Evolutionary conservation across 208 protist genomes (phyloP), one percentile per base, ranked within the genome.

Genomic region (Endotrypanum monterogeii): DNA sequence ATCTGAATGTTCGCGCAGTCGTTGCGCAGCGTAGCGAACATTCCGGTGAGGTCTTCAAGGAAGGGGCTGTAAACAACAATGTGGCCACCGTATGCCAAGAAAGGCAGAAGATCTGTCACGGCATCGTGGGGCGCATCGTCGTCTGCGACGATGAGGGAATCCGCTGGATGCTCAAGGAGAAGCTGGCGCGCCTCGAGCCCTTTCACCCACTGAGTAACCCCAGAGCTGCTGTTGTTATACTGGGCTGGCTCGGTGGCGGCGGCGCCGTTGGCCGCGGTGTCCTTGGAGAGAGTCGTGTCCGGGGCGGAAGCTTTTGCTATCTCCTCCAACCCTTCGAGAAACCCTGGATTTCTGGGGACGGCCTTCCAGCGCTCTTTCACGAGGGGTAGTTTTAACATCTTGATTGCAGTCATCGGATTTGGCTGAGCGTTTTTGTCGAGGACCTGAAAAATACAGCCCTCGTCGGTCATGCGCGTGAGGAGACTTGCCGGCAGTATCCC

Each of bases 51-150:
- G 51, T 96, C 89, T 60, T 95, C 89, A 12, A 96, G 81, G 61
- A 91, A 98, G 1, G 88, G 86, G 73, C 92, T 96, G 84, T 95
- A 95, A 46, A 97, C 87, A 32, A 96, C 93, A 41, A 98, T 20
- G 73, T 94, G 90, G 2, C 92, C 93, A 57, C 90, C 79, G 20
- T 76, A 73, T 3, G 91, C 90, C 7, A 97, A 57, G 62, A 96
- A 96, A 5, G 90, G 92, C 11, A 96, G 48, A 51, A 97, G 76
- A 61, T 93, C 84, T 9, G 57, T 50, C 55, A 97, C 52, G 52
- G 67, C 74, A 9, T 61, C 58, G 30, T 77, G 66, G 28, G 82
- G 79, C 23, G 77, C 72, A 25, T 82, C 71, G 16, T 84, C 78
- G 71, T 90, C 87, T 44, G 83, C 85, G 71, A 98, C 81, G 57